Base-by-base conservation (phyloP, 2,329 filamentous ascomycete genomes). In the Elsinoe ampelina region DNA sequence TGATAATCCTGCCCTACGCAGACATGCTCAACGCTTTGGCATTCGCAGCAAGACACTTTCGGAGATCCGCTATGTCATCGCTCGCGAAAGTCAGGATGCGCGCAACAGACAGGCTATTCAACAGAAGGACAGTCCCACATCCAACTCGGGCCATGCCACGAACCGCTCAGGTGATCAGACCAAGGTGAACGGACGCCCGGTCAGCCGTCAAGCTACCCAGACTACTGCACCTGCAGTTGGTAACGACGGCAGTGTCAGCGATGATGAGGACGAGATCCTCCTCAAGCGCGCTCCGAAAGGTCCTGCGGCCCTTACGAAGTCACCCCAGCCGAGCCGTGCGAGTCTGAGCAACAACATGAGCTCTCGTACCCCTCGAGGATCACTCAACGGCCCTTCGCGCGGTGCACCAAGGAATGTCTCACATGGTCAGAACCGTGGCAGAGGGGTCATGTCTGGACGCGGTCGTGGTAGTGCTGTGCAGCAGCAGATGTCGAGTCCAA, bases 41-140 rank as follows among this genome's bases (percentile, higher is more conserved):
- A 74, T 78, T 47, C 72, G 74, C 36, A 71, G 69, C 34, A 78
- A 77, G 68, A 72, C 73, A 54, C 67, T 78, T 6, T 74, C 77
- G 63, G 74, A 78, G 60, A 68, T 78, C 10, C 72, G 75, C 7
- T 75, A 77, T 59, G 73, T 73, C 30, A 70, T 78, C 19, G 71
- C 70, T 17, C 70, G 75, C 43, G 75, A 78, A 61, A 75, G 77
- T 34, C 72, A 75, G 41, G 75, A 77, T 58, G 73, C 69, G 63
- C 72, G 71, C 38, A 70, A 70, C 51, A 62, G 69, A 12, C 61
- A 63, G 47, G 61, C 61, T 32, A 54, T 70, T 36, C 63, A 65
- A 55, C 58, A 57, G 30, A 62, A 61, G 39, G 59, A 60, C 20
- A 61, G 48, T 20, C 36, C 11, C n/a, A 26, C 12, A 8, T 2